Evolutionary conservation across 352 stramenopile species (phyloP).

Genomic region (Aphanomyces cochlioides): DNA sequence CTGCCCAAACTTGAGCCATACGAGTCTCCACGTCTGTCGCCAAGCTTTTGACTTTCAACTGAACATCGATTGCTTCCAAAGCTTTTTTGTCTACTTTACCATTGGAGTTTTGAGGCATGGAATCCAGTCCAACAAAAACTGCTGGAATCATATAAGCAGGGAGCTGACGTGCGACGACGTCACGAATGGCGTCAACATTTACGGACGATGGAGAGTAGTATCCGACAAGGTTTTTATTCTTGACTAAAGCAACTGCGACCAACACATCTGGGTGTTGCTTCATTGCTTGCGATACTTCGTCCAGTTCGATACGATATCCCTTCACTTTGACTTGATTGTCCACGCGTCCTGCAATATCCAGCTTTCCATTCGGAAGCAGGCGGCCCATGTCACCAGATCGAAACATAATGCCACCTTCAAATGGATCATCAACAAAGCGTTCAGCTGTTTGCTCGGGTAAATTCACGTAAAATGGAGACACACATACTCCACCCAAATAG

Average conservation of each 20-base stretch:
- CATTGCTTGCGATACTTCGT: slow-evolving; percentile 87
- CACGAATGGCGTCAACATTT: slow-evolving; percentile 60
- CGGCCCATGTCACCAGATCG: slow-evolving; percentile 88
- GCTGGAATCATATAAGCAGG: slow-evolving; percentile 81
- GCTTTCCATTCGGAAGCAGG: slow-evolving; percentile 85
- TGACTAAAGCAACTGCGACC: slow-evolving; percentile 84
- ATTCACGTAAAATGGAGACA: slow-evolving; percentile 81
- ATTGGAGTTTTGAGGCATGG: slow-evolving; percentile 80
- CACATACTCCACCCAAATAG: slow-evolving; percentile 55
- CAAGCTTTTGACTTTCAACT: slow-evolving; percentile 38
- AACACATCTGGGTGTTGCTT: slow-evolving; percentile 79
- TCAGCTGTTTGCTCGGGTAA: slow-evolving; percentile 73
- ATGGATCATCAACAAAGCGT: slow-evolving; percentile 68
- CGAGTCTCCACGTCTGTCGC: slow-evolving; percentile 57
- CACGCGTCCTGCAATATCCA: slow-evolving; percentile 91
- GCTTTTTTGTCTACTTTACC: slow-evolving; percentile 89
- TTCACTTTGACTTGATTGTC: slow-evolving; percentile 96
- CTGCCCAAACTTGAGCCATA: slow-evolving; percentile 58
- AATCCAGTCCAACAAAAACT: slow-evolving; percentile 73
- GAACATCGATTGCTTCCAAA: slow-evolving; percentile 77
- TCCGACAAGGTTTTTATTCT: slow-evolving; percentile 90
- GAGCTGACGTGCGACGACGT: slow-evolving; percentile 72
- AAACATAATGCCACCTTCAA: slow-evolving; percentile 80
- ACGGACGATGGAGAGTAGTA: slow-evolving; percentile 86
- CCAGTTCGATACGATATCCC: slow-evolving; percentile 92